Base-by-base conservation (phyloP, 306 rosid genomes). In the Vicia faba region DNA sequence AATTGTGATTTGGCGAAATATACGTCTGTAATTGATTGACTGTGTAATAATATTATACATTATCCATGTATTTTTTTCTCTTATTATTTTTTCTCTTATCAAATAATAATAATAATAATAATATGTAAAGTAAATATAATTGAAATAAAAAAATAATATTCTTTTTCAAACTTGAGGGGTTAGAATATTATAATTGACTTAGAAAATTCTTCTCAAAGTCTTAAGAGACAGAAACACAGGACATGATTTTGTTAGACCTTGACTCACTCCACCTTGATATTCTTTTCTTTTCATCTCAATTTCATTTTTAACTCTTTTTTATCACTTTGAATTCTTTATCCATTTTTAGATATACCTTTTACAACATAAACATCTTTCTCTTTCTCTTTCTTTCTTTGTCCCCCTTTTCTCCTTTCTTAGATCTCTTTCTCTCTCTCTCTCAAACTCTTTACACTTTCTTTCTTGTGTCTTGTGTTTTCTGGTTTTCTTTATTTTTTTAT, bases 331-430 rank as follows among this genome's bases (percentile, higher is more conserved):
- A 49, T 74, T 64, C 54, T 64, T 63, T 48, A 64, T 64, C 77
- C 69, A 16, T 79, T 86, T 81, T 65, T 46, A 40, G 63, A 15
- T 54, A 73, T 64, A 59, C 84, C 71, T 60, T 80, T 70, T 64
- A 14, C 86, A 74, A 80, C 78, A 71, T 49, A 50, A 56, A 61
- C 73, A 39, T 53, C 77, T 69, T 31, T 75, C 75, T 65, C 45
- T 44, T 61, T 75, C 64, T 14, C 7, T 15, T 10, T 11, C 16
- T 18, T 50, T 1, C 28, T 18, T 14, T 14, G 7, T 57, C 68
- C 84, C 80, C 66, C 79, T 83, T 83, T 85, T 45, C 74, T 46
- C 66, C 76, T 76, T 74, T 79, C 80, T 68, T 61, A 64, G 78
- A 82, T 84, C 66, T 60, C 55, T 77, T 81, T 83, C 88, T 84